A percentile compares a stretch with the other conserved stretches of the same genome.
Evolutionary conservation across 768 basidiomycete species (phyloP).

Genomic region (Astraeus odoratus): DNA sequence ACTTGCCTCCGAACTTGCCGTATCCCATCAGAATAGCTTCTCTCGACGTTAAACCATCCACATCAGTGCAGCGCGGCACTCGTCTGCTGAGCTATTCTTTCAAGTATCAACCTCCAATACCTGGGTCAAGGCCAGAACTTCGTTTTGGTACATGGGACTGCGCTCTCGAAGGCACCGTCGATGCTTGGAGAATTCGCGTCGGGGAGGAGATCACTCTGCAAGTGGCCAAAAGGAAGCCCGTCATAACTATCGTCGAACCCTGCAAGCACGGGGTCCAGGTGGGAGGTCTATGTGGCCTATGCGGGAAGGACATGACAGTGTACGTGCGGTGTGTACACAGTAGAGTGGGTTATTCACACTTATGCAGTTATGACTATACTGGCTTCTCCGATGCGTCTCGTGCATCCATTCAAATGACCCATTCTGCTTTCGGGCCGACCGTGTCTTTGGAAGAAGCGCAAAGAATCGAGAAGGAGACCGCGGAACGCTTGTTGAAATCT

Average conservation of each 20-base stretch:
- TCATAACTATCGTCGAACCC: constrained; percentile 73
- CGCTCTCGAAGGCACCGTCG: constrained; percentile 72
- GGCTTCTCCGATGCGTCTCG: constrained; percentile 82
- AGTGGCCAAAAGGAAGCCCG: constrained; percentile 52
- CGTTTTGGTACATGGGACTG: constrained; percentile 91
- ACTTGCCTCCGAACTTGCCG: constrained; percentile 70
- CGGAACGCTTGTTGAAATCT: constrained; percentile 64
- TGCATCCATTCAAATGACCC: constrained; percentile 90
- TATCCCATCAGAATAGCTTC: constrained; percentile 82
- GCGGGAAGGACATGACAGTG: constrained; percentile 94
- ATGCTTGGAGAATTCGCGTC: constrained; percentile 58
- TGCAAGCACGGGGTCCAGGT: constrained; percentile 95
- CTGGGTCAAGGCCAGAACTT: constrained; percentile 49
- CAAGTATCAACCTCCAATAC: constrained; percentile 42
- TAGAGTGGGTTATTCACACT: constrained; percentile 9
- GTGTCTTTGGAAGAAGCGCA: constrained; percentile 92
- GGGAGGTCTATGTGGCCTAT: constrained; percentile 86
- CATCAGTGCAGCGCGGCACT: constrained; percentile 58
- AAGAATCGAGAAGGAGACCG: constrained; percentile 78
- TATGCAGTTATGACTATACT: constrained; percentile 68
- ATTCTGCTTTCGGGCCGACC: constrained; percentile 84
- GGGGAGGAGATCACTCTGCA: constrained; percentile 60
- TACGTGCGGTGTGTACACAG: constrained; percentile 31
- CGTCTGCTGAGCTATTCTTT: constrained; percentile 84
- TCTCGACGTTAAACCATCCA: constrained; percentile 43